Evolutionary conservation across 106 monocot genomes (phyloP).

Genomic region (Apostasia shenzhenica): DNA sequence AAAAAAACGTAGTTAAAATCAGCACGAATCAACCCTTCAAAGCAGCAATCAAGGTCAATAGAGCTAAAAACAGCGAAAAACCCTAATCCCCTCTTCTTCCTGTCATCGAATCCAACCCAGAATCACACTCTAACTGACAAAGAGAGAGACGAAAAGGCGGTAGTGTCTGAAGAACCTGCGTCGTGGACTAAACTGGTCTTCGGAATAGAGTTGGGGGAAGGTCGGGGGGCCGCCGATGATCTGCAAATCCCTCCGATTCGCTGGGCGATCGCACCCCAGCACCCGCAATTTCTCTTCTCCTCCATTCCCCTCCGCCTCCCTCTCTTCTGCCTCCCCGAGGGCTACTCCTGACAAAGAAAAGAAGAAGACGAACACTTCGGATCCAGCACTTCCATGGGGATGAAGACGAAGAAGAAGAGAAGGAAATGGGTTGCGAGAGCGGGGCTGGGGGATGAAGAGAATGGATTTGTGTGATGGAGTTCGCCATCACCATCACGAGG

Average conservation of each 20-base stretch:
- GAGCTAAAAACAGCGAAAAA: neutral
- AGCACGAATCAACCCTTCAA: neutral
- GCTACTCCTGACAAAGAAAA: constrained; percentile 1
- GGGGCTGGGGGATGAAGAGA: constrained; percentile 6
- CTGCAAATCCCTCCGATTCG: constrained; percentile 24
- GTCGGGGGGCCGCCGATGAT: constrained; percentile 6
- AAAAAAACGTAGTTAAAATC: neutral
- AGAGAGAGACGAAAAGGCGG: neutral
- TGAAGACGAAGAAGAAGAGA: constrained; percentile 6
- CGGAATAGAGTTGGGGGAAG: constrained; percentile 21
- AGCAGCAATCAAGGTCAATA: neutral
- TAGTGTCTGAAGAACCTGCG: constrained; percentile 24
- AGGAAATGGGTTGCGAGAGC: constrained; percentile 2
- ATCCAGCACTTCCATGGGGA: constrained; percentile 7
- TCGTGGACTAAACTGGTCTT: constrained; percentile 38
- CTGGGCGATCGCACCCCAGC: constrained; percentile 38
- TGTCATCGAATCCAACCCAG: neutral
- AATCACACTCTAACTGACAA: neutral
- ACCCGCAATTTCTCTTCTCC: constrained; percentile 28
- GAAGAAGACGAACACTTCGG: neutral
- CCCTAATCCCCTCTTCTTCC: neutral
- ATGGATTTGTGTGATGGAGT: constrained; percentile 11
- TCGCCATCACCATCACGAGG: constrained; percentile 25
- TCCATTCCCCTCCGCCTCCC: constrained; percentile 5
- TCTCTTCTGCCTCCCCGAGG: neutral